phyloP scores from a whole-genome alignment of 306 rosid species.

The Crataegus laevigata region DNA sequence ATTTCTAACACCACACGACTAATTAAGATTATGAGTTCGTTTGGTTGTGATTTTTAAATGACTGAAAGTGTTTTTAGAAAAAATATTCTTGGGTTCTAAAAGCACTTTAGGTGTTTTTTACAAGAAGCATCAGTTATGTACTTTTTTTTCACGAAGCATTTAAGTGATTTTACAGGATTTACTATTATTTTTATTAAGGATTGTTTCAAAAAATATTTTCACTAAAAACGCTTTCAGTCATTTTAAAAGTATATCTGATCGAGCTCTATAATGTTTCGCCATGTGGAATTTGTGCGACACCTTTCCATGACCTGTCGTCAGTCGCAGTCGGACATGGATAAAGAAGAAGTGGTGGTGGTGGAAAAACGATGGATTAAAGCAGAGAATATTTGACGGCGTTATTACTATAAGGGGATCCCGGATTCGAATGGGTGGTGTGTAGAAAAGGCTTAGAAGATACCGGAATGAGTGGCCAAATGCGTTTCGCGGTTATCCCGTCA shows the following conservation, averaged over 20 bases:
- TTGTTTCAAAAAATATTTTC: no score
- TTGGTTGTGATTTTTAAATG: no score
- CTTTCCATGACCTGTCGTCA: background rate
- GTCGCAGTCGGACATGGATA: background rate
- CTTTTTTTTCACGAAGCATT: no score
- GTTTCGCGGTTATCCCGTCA: background rate
- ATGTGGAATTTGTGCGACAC: background rate
- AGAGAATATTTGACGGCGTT: constrained; percentile 1
- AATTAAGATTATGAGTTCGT: background rate
- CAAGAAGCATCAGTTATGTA: no score
- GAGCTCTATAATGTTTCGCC: background rate
- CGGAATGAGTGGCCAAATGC: constrained; percentile 11
- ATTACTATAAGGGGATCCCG: background rate
- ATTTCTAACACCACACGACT: background rate
- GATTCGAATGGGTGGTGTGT: background rate
- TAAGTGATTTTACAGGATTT: no score
- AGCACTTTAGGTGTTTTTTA: no score
- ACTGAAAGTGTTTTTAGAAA: no score
- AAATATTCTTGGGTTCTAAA: no score
- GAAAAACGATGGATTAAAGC: background rate
- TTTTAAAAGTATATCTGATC: no score
- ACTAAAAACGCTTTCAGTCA: no score
- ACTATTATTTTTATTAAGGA: no score
- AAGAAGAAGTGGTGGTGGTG: background rate
- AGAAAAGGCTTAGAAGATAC: background rate